Conservation (phyloP, 2,329 filamentous ascomycete species). For the Fusarium sp. region DNA sequence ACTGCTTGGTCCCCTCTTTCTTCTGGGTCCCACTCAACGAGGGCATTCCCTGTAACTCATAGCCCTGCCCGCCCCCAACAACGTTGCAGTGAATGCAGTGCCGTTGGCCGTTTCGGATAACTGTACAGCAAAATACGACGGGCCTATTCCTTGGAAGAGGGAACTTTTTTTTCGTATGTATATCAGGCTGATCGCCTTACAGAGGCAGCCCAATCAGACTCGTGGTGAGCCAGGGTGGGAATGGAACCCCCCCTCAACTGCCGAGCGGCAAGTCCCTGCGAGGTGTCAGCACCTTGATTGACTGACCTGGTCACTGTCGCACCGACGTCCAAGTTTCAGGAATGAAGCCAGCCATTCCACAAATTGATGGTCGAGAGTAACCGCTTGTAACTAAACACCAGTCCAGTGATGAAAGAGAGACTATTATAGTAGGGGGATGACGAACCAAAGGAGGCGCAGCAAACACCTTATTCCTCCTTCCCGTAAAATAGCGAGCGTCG, state of each 20-base stretch:
- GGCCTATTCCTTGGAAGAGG: constrained; percentile 3
- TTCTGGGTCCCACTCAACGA: neutral
- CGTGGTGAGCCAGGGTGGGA: constrained; percentile 13
- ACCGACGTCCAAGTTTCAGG: constrained; percentile 40
- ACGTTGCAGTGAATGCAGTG: constrained; percentile 19
- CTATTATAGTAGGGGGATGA: constrained; percentile 17
- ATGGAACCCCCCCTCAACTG: constrained; percentile 27
- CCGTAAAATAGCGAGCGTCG: constrained; percentile 25
- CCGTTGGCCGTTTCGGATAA: constrained; percentile 32
- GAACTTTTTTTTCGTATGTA: constrained; percentile 24
- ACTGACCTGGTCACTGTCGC: constrained; percentile 14
- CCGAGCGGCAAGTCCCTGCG: constrained; percentile 41
- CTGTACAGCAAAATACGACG: constrained; percentile 19
- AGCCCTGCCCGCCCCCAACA: neutral
- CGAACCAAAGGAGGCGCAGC: constrained; percentile 38
- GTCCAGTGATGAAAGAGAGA: too few relatives aligned
- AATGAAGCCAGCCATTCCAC: constrained; percentile 5
- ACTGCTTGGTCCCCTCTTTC: neutral
- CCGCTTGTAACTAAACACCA: neutral
- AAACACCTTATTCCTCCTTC: constrained; percentile 32
- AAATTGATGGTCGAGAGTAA: constrained; percentile 15
- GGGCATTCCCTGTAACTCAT: neutral
- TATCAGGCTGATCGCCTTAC: constrained; percentile 16
- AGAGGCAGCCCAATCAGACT: constrained; percentile 3
- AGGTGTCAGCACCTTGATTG: constrained; percentile 43